Evolutionary conservation across 2,329 filamentous ascomycete species (phyloP).

Genomic region (Berkeleyomyces rouxiae): DNA sequence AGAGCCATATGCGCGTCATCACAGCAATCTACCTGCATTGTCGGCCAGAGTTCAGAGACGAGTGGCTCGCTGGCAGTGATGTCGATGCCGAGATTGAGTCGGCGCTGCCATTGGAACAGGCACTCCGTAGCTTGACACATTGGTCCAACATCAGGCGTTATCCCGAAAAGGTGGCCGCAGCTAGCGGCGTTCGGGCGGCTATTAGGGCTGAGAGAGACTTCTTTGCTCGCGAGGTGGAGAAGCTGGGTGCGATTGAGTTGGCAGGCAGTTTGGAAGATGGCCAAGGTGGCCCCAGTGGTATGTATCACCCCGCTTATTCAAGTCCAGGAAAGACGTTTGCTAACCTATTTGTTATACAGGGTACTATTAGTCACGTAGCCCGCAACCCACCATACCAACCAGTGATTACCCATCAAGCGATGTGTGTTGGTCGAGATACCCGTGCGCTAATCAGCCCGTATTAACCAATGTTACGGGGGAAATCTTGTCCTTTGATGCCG

Average conservation of each 20-base stretch:
- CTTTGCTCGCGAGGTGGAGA: slow-evolving; percentile 61
- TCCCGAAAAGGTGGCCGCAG: slow-evolving; percentile 53
- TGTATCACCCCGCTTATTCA: neutral
- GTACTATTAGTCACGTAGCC: neutral
- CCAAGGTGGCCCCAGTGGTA: slow-evolving; percentile 3
- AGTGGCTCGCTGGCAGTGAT: slow-evolving; percentile 84
- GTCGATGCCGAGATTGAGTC: slow-evolving; percentile 90
- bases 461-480: too few species aligned
- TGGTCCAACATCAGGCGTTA: slow-evolving; percentile 84
- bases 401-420: neutral
- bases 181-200: slow-evolving; percentile 21
- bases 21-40: slow-evolving; percentile 93
- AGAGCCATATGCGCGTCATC: slow-evolving; percentile 96
- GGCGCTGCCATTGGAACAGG: slow-evolving; percentile 80
- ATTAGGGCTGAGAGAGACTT: slow-evolving; percentile 45
- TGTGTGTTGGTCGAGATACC: neutral
- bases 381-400: neutral
- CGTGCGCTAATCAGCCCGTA: too few species aligned
- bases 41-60: slow-evolving; percentile 78
- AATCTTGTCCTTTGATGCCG: too few species aligned
- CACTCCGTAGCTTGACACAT: slow-evolving; percentile 72
- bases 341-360: slow-evolving; percentile 1
- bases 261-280: slow-evolving; percentile 2
- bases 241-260: slow-evolving; percentile 34
- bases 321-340: neutral